Percentiles rank a stretch among this genome's conserved stretches.
Conservation (phyloP, 208 protist genomes). For the Phytomonas francai region DNA sequence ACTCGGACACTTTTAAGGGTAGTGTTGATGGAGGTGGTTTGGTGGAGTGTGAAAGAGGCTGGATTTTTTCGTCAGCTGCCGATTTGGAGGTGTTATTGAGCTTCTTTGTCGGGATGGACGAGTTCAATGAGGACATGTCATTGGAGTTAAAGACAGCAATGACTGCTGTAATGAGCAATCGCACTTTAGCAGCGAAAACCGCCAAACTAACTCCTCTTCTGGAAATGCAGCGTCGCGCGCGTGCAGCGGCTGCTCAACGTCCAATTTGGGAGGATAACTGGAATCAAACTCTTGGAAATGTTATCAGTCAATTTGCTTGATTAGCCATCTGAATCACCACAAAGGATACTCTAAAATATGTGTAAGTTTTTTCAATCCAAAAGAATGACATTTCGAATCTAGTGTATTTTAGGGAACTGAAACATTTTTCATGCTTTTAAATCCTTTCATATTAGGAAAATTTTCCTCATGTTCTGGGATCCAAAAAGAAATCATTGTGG, state of each 20-base stretch:
- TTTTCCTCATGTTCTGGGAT: not conserved
- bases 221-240: constrained; percentile 22
- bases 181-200: constrained; percentile 1
- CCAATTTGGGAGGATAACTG: constrained; percentile 67
- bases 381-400: not conserved
- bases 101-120: constrained; percentile 27
- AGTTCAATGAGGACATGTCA: not conserved
- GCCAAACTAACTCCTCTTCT: constrained; percentile 14
- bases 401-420: not conserved
- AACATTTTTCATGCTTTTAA: not conserved
- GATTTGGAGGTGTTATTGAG: constrained; percentile 51
- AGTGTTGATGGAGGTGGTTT: constrained; percentile 3
- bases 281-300: constrained; percentile 27
- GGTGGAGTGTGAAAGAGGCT: constrained; percentile 46
- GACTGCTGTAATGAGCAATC: not conserved
- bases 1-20: not conserved
- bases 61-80: constrained; percentile 42
- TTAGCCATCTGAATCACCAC: not conserved
- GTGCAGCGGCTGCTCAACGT: constrained; percentile 16
- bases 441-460: not conserved
- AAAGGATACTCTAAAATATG: not conserved
- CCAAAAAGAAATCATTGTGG: not conserved
- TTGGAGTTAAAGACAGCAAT: constrained; percentile 1
- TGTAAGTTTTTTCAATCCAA: not conserved
- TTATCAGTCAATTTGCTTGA: constrained; percentile 31